These are phyloP conservation scores for Malus hybrid DNA, from an alignment of 331 rosid genomes.

Conservation along the genomic window DNA sequence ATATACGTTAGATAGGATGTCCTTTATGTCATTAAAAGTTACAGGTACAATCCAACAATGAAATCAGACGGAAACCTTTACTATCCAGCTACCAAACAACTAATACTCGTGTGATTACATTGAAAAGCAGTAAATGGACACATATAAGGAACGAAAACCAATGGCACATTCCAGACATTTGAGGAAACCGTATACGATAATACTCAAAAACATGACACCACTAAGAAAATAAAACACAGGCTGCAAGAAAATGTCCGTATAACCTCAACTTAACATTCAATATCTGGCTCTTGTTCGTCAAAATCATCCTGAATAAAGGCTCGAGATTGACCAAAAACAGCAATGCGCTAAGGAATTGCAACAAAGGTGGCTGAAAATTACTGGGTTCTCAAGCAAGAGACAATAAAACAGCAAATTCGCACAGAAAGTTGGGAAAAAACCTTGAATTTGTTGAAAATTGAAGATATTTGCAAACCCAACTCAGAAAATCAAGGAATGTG, in stretches of 20 bases:
- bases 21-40: too few species aligned
- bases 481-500: background rate
- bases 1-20: too few species aligned
- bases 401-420: background rate
- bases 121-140: too few species aligned
- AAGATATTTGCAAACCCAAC: background rate
- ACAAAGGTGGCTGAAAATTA: background rate
- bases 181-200: too few species aligned
- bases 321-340: background rate
- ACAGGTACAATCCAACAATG: too few species aligned
- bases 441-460: background rate
- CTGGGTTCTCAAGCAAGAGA: background rate
- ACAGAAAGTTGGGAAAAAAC: background rate
- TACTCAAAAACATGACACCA: too few species aligned
- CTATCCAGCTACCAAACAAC: too few species aligned
- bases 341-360: conserved; percentile 7
- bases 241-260: background rate
- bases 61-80: too few species aligned
- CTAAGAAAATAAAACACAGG: background rate
- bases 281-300: background rate
- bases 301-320: background rate
- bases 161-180: too few species aligned
- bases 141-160: too few species aligned
- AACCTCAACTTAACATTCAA: background rate
- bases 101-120: too few species aligned